Conservation (phyloP, 805 yeast genomes). For the Hanseniaspora hatyaiensis region DNA sequence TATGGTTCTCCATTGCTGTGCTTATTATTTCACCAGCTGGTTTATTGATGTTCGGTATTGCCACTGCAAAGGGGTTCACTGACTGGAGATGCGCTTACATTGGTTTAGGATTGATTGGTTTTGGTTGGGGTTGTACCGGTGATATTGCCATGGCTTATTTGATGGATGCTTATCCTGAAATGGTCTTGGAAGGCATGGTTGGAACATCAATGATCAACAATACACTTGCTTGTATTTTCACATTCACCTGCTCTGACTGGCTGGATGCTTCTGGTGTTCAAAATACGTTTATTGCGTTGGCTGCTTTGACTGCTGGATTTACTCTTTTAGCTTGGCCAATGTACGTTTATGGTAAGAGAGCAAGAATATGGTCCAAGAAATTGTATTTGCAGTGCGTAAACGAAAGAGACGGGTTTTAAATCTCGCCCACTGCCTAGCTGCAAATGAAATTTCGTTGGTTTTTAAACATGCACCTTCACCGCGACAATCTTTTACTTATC, state of each 20-base stretch:
- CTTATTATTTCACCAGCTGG: constrained; percentile 51
- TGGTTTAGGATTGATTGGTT: constrained; percentile 54
- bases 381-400: constrained; percentile 45
- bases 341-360: constrained; percentile 47
- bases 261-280: constrained; percentile 45
- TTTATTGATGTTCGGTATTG: constrained; percentile 51
- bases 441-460: too few relatives aligned
- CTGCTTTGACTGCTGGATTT: constrained; percentile 46
- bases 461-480: too few relatives aligned
- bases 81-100: constrained; percentile 44
- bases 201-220: constrained; percentile 56
- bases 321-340: constrained; percentile 48
- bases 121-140: constrained; percentile 61
- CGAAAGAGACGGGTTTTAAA: constrained; percentile 33
- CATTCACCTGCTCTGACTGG: constrained; percentile 55
- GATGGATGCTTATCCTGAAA: constrained; percentile 59
- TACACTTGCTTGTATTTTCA: constrained; percentile 52
- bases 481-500: too few relatives aligned
- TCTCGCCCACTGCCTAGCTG: too few relatives aligned
- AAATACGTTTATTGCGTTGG: constrained; percentile 49
- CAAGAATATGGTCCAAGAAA: constrained; percentile 47
- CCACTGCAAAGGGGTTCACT: constrained; percentile 42
- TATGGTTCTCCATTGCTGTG: constrained; percentile 46
- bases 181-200: constrained; percentile 60
- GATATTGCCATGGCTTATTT: constrained; percentile 57